Evolutionary conservation across 140 eudicot species (phyloP), one percentile per base, ranked within the genome.

Genomic region (Oenanthe javanica): DNA sequence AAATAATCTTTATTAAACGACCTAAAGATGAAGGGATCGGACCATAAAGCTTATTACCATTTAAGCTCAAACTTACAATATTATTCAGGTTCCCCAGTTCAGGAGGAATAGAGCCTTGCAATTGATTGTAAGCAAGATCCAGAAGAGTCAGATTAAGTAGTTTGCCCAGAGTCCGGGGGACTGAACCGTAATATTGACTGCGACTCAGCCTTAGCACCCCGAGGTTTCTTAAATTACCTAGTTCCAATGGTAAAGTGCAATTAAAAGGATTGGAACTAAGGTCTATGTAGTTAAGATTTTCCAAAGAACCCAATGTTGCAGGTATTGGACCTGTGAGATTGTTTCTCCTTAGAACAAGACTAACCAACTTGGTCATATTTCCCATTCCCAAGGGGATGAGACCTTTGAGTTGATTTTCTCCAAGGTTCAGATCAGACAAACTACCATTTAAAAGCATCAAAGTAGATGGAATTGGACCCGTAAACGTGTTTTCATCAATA

Each of bases 41-140:
- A 71, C 76, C 76, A 71, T 71, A 38, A 40, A 71, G 76, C 27
- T 40, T 71, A 42, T 71, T 71, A 31, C 76, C 76, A 15, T 71
- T 71, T 40, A 71, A 42, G 27, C 76, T 71, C 9, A 71, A 71
- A 71, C 50, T 18, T 16, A 71, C 76, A 36, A 71, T 38, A 38
- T 71, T 71, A 3, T 42, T 71, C 4, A 71, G 45, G 76, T 40
- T 71, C 42, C 76, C 76, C 12, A 71, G 23, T 19, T 71, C 76
- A 16, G 76, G 76, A 40, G 76, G 76, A 71, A 71, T 71, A 4
- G 18, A 2, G 76, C 76, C 76, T 13, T 16, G 23, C 23, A 71
- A 40, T 21, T 40, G 76, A 40, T 71, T 71, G 76, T 71, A 71
- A 14, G 76, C 76, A 71, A 71, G 76, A 40, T 71, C 76, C n/a